Evolutionary conservation across 225 moss, liverwort and hornwort genomes (phyloP), one percentile per base, ranked within the genome.

Genomic region (Ulota crispa): DNA sequence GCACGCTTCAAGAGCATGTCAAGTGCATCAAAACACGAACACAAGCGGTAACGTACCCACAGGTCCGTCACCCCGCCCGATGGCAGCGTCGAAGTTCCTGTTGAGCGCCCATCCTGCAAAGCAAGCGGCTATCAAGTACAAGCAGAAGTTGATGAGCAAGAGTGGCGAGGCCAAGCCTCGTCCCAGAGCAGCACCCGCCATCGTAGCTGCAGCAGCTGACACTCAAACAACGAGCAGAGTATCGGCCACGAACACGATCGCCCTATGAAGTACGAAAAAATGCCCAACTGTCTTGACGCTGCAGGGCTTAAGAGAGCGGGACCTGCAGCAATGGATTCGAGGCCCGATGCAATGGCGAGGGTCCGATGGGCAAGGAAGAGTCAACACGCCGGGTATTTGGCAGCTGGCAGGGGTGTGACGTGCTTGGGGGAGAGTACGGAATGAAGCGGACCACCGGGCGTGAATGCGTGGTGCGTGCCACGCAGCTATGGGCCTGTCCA

Each of bases 101-200:
- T 91, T 89, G 28, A 89, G 64, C 7, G 91, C 87, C 88, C 91
- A 89, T 54, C 91, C 91, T 34, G 91, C 91, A 2, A 91, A 57
- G 52, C 39, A 42, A 9, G 91, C 91, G 7, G 91, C 83, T 8
- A 60, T 27, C 42, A 87, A n/a, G 63, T 91, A 91, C 83, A 91
- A 78, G 53, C 64, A 72, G 79, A 91, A 89, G 76, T 91, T 91
- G 78, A 89, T n/a, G 4, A 75, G 14, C 82, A 91, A 57, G 75
- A 86, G 72, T 23, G 91, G 88, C 62, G 87, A 43, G 7, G 86
- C 84, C 78, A 91, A 47, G 27, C 83, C 85, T 32, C 91, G 78
- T n/a, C 91, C 91, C 27, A 86, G 23, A 10, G 83, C 81, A 36
- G 85, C 82, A 52, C 85, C 79, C 28, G 88, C 90, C 90, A 90